Conservation (phyloP, 148 eudicot genomes). For the Dysphania ambrosioides region DNA sequence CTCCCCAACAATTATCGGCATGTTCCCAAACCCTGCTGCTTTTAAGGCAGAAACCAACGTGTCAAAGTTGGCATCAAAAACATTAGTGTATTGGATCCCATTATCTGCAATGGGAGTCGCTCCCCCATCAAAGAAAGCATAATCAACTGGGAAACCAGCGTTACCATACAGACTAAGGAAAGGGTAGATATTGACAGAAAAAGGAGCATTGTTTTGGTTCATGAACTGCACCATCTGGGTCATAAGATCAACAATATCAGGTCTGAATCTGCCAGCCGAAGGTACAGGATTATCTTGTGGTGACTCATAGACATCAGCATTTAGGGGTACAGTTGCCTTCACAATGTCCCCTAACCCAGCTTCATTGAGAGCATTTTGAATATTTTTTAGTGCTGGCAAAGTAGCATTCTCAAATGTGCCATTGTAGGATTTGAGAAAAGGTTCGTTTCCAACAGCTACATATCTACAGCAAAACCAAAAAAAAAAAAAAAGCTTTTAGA, state of each 20-base stretch:
- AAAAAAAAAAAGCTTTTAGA: no score
- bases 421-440: slow-evolving; percentile 71
- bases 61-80: slow-evolving; percentile 87
- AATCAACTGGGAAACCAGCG: slow-evolving; percentile 64
- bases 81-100: slow-evolving; percentile 59
- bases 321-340: slow-evolving; percentile 79
- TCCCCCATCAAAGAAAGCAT: slow-evolving; percentile 80
- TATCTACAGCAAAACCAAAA: slow-evolving; percentile 53
- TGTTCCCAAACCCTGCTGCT: slow-evolving; percentile 46
- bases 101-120: slow-evolving; percentile 45
- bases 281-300: slow-evolving; percentile 59
- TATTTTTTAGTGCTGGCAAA: slow-evolving; percentile 77
- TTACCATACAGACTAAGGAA: slow-evolving; percentile 71
- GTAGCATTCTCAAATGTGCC: slow-evolving; percentile 53
- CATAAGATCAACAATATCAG: slow-evolving; percentile 56
- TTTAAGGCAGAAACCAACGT: slow-evolving; percentile 73
- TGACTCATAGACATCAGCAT: slow-evolving; percentile 77
- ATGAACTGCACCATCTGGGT: slow-evolving; percentile 58
- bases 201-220: slow-evolving; percentile 69
- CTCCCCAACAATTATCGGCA: slow-evolving; percentile 72
- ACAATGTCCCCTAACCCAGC: slow-evolving; percentile 64
- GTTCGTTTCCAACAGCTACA: slow-evolving; percentile 95
- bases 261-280: slow-evolving; percentile 69
- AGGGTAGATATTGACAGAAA: slow-evolving; percentile 82
- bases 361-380: slow-evolving; percentile 79